Conservation (phyloP, 2,329 filamentous ascomycete species). For the Fusarium secorum region DNA sequence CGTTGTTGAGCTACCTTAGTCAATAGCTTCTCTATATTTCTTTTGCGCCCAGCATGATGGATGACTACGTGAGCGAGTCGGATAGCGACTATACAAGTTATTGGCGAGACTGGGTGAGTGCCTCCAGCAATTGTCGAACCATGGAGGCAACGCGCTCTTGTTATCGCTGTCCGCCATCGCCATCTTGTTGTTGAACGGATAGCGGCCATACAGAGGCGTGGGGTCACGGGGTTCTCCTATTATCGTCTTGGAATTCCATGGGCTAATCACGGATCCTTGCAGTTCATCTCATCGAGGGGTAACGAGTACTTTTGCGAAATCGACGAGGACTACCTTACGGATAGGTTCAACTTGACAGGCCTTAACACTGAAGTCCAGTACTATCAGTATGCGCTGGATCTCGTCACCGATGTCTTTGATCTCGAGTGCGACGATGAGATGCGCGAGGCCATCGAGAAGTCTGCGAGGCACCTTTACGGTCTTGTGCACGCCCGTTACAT, state of each 20-base stretch:
- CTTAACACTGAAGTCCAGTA: conserved; percentile 98
- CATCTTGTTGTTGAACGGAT: background rate
- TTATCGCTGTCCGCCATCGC: background rate
- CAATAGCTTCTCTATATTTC: conserved; percentile 19
- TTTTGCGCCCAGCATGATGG: conserved; percentile 67
- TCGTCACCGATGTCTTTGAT: conserved; percentile 98
- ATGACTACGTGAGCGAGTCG: conserved; percentile 96
- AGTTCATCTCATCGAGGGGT: conserved; percentile 98
- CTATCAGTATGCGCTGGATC: conserved; percentile 97
- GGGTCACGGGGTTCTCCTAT: conserved; percentile 11
- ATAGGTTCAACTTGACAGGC: conserved; percentile 97
- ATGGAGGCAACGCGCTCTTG: background rate
- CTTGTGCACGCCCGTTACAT: conserved; percentile 97
- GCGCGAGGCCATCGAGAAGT: conserved; percentile 97
- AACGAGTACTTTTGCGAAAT: conserved; percentile 99
- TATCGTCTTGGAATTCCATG: background rate
- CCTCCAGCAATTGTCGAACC: background rate
- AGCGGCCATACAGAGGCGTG: conserved; percentile 1
- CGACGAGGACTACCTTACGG: conserved; percentile 97
- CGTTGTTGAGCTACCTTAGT: conserved; percentile 35
- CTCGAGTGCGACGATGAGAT: conserved; percentile 99
- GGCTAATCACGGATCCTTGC: conserved; percentile 30
- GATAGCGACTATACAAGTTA: conserved; percentile 99
- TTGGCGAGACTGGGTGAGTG: conserved; percentile 97
- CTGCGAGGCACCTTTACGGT: conserved; percentile 92